Base-by-base conservation (phyloP, 768 basidiomycete genomes). In the Suillus clintonianus region DNA sequence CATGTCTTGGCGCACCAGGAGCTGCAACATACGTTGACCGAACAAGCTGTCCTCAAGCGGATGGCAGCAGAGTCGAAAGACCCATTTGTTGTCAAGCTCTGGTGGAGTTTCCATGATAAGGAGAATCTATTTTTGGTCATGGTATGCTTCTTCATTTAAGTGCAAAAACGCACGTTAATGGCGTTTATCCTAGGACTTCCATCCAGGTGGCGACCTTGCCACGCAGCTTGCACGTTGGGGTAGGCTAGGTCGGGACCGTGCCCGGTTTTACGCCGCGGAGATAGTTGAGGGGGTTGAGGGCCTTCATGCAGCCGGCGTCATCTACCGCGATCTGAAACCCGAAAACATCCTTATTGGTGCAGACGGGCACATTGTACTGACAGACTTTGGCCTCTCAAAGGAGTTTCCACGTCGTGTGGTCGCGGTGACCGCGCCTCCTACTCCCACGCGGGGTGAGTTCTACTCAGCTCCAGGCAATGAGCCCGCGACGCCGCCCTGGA, bases 81-180 rank as follows among this genome's bases (percentile, higher is more conserved):
- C 74, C 95, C 95, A 13, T 99, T 99, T 75, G 92, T 99, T 59
- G 94, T 98, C 65, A 94, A 91, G 75, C 85, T 99, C 19, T 93
- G 94, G 88, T 96, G 93, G 91, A 92, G 92, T 77, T 99, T 99
- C 80, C 96, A 98, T 77, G 96, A 99, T 78, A 92, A 92, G 79
- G 95, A 98, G 76, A 97, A 97, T 73, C 78, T 99, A 66, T 99
- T 96, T 79, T 86, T 99, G 72, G 94, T 98, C 50, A 96, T 99
- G 91, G 92, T 91, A 65, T 69, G 78, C 80, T 68, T 65, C 67
- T 69, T 60, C 65, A 63, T 24, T 53, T 61, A 32, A 51, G 32
- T 55, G 62, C 45, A 32, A n/a, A 63, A 53, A 48, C 47, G 36
- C 50, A 56, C 42, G n/a, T 62, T 61, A 66, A 41, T 70, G 68